A percentile compares a stretch with the other conserved stretches of the same genome.
phyloP scores from a whole-genome alignment of 257 asterid species.

The Gentiana straminea region DNA sequence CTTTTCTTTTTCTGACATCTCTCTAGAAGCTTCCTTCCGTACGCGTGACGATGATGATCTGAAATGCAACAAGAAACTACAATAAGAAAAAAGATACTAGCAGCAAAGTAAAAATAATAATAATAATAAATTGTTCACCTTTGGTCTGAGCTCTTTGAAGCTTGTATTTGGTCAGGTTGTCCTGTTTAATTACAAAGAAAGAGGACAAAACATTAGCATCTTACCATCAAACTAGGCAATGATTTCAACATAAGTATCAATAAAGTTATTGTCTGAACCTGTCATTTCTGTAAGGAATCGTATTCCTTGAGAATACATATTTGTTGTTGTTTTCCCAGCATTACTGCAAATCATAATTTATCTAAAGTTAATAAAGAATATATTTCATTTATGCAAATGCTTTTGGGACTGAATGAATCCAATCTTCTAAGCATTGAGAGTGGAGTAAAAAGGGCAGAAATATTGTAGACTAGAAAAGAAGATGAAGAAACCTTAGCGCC shows the following conservation, averaged over 20 bases:
- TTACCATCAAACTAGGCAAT: constrained; percentile 6
- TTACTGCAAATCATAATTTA: constrained; percentile 33
- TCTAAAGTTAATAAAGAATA: background rate
- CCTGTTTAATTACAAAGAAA: constrained; percentile 20
- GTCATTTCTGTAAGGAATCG: constrained; percentile 68
- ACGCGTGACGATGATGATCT: constrained; percentile 13
- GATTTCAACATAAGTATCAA: background rate
- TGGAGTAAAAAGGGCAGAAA: background rate
- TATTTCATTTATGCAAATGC: background rate
- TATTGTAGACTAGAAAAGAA: background rate
- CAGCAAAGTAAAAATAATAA: background rate
- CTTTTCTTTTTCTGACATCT: constrained; percentile 33
- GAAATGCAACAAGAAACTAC: constrained; percentile 2
- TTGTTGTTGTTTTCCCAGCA: constrained; percentile 76
- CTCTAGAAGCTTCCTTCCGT: constrained; percentile 21
- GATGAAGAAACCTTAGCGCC: constrained; percentile 60
- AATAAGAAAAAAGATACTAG: background rate
- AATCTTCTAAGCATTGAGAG: background rate
- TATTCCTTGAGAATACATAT: constrained; percentile 77
- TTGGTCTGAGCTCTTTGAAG: constrained; percentile 22
- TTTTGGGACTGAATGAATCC: background rate
- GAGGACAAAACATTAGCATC: background rate
- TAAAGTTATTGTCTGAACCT: constrained; percentile 27
- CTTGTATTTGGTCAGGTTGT: constrained; percentile 25
- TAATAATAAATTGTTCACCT: constrained; percentile 23